phyloP scores from a whole-genome alignment of 768 basidiomycete species.

The Boletus tylopilopsis region DNA sequence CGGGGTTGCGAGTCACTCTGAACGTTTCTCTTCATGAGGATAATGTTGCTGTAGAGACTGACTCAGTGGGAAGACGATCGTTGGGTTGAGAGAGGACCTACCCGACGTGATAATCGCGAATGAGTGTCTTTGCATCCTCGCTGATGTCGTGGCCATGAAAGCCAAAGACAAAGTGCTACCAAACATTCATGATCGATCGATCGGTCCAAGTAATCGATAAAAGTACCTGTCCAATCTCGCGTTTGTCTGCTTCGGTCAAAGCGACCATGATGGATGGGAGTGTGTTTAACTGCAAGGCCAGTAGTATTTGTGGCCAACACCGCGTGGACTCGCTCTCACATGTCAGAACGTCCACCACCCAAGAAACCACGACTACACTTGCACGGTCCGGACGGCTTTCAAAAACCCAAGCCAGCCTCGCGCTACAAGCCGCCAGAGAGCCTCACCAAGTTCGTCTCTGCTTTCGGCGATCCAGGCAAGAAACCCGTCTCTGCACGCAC shows the following conservation, averaged over 20 bases:
- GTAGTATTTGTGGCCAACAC: too few species aligned
- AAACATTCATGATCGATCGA: neutral
- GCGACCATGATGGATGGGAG: conserved; percentile 10
- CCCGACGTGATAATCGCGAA: conserved; percentile 61
- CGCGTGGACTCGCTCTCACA: too few species aligned
- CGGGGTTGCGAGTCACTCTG: conserved; percentile 34
- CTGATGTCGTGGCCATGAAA: conserved; percentile 57
- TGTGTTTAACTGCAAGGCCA: neutral
- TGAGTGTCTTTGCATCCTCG: conserved; percentile 51
- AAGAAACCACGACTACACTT: conserved; percentile 15
- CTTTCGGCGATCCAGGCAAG: conserved; percentile 19
- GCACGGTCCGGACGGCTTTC: conserved; percentile 29
- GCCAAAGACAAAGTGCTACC: conserved; percentile 70
- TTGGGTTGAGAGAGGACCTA: conserved; percentile 14
- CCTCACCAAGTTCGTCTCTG: conserved; percentile 28
- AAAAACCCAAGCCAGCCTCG: conserved; percentile 17
- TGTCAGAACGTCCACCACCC: conserved; percentile 9
- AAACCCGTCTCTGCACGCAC: conserved; percentile 13
- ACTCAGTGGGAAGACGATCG: neutral
- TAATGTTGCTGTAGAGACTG: conserved; percentile 44
- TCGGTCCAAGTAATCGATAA: too few species aligned
- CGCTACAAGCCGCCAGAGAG: conserved; percentile 24
- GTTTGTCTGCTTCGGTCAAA: conserved; percentile 36
- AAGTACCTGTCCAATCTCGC: conserved; percentile 49
- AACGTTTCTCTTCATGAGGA: conserved; percentile 68